phyloP scores from a whole-genome alignment of 2,329 filamentous ascomycete species.

The Coniochaeta sp. region DNA sequence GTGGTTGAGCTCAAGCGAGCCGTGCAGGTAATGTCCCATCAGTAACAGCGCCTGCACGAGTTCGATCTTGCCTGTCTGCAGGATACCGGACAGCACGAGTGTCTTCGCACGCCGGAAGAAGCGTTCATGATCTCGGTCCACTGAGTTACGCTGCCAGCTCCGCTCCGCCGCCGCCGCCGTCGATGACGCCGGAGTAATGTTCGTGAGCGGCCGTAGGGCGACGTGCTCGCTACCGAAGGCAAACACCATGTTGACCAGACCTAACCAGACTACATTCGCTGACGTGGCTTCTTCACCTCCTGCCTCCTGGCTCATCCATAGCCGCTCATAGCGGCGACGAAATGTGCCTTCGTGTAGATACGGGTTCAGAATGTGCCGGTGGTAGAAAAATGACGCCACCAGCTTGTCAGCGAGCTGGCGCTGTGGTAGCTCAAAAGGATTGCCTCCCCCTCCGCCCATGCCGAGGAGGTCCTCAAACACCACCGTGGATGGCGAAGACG shows the following conservation, averaged over 20 bases:
- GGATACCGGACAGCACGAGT: neutral
- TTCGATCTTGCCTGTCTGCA: constrained; percentile 1
- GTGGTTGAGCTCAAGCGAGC: constrained; percentile 3
- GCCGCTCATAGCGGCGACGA: constrained; percentile 1
- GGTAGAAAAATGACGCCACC: neutral
- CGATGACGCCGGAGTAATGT: neutral
- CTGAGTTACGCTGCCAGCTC: neutral
- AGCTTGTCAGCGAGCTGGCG: neutral
- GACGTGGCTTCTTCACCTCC: neutral
- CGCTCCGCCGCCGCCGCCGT: neutral
- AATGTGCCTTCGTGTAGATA: constrained; percentile 3
- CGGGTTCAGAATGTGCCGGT: neutral
- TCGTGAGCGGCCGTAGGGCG: neutral
- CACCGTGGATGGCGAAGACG: constrained; percentile 2
- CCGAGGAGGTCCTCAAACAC: constrained; percentile 2
- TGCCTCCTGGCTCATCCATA: neutral
- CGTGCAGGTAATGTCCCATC: constrained; percentile 2
- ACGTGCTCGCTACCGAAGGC: constrained; percentile 1
- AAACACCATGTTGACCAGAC: constrained; percentile 3
- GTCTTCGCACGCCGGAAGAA: constrained; percentile 3
- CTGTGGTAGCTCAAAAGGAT: constrained; percentile 2
- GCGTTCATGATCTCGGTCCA: neutral
- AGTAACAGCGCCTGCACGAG: constrained; percentile 3
- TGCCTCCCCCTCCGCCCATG: neutral
- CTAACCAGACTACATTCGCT: constrained; percentile 1